A percentile compares a stretch with the other conserved stretches of the same genome.
These are phyloP conservation scores for Magnolia kwangsiensis DNA, from an alignment of 164 flowering plant genomes.

Conservation along the genomic window DNA sequence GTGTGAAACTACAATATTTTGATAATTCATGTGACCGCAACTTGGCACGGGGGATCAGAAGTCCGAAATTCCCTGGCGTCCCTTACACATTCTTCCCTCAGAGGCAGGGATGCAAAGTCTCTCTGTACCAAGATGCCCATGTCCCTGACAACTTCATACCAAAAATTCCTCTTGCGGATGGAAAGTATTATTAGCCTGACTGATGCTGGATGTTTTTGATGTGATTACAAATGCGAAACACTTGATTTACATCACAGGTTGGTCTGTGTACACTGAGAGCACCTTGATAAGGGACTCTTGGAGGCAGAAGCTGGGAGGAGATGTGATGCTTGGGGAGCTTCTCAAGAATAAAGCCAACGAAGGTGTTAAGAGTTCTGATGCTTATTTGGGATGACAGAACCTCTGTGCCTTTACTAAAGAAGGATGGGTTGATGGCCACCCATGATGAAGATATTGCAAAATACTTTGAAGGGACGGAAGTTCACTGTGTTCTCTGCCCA, in stretches of 20 bases:
- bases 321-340: conserved; percentile 60
- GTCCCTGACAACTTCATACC: conserved; percentile 53
- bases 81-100: conserved; percentile 69
- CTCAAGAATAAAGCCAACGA: conserved; percentile 72
- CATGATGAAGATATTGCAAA: conserved; percentile 68
- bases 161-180: conserved; percentile 47
- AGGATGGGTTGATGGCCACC: conserved; percentile 71
- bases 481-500: conserved; percentile 64
- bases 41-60: conserved; percentile 54
- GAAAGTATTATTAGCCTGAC: conserved; percentile 51
- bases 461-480: conserved; percentile 46
- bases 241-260: conserved; percentile 68
- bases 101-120: conserved; percentile 50
- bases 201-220: conserved; percentile 71
- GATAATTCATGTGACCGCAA: conserved; percentile 33
- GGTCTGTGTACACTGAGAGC: conserved; percentile 71
- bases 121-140: conserved; percentile 76
- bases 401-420: conserved; percentile 45
- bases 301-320: conserved; percentile 53
- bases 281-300: conserved; percentile 52
- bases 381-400: conserved; percentile 87
- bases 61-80: conserved; percentile 55
- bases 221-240: conserved; percentile 65
- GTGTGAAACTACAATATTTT: conserved; percentile 50
- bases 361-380: conserved; percentile 70